Base-by-base conservation (phyloP, 2,329 filamentous ascomycete species). In the Dichotomopilus funicola region DNA sequence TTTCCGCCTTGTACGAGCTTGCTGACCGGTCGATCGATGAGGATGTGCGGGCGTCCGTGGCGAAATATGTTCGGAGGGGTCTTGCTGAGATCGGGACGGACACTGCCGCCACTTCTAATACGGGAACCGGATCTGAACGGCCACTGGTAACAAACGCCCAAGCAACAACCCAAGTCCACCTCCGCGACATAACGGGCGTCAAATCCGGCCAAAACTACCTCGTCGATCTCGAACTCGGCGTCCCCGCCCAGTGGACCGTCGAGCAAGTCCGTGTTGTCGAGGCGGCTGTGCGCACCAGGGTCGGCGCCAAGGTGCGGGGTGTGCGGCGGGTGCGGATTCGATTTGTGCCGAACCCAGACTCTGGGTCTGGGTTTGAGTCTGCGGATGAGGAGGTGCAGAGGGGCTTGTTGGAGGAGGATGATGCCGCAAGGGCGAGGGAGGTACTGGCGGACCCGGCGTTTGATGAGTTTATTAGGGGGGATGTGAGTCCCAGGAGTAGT, bases 131-230 rank as follows among this genome's bases (percentile, higher is more conserved):
- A 12, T 9, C 37, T 12, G 12, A 2, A 4, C 2, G 8, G 2
- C 8, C 37, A 4, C 8, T 12, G 37, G 8, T 12, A 12, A 38
- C 37, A 8, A 38, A 38, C 37, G 12, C 37, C 37, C 8, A 8
- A 38, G 51, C 74, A 19, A 31, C 42, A 79, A 50, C 75, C 48
- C 73, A 84, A 53, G 78, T 91, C 7, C 83, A 89, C 66, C 73
- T 96, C 46, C 81, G 87, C 45, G 87, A 89, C 45, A 81, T 97
- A 3, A 88, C 90, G 61, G 94, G 94, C 53, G 81, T 96, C 72
- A 99, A 99, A 73, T 94, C 90, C 3, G 94, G 94, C 35, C 94
- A 96, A 71, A 99, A 96, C 73, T 96, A 95, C 69, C 78, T 97
- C 35, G 85, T 97, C 64, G 94, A 97, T 64, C 71, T 99, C 6